Evolutionary conservation across 805 yeast species (phyloP), one percentile per base, ranked within the genome.

Genomic region (Maudiozyma bulderi): DNA sequence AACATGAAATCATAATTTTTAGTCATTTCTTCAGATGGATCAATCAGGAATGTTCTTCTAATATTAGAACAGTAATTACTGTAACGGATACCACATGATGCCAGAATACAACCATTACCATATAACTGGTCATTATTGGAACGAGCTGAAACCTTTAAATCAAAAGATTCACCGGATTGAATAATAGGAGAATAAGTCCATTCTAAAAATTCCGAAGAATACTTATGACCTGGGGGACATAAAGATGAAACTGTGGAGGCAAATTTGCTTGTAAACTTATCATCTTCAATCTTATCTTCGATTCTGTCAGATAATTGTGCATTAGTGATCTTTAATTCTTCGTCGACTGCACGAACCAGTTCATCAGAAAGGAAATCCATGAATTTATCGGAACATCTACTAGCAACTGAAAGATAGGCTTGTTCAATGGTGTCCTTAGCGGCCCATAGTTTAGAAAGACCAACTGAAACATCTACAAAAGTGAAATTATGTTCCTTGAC

Each of bases 121-220:
- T 77, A 75, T 46, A 84, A 71, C 55, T 76, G 78, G 43, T 78
- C 77, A 51, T 79, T 76, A 47, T 79, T 78, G 1, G 95, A 83
- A 50, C 81, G 78, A 1, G 95, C 95, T 50, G 91, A 81, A 41
- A 95, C 90, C 58, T 77, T 82, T 60, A 90, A 72, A 65, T 89
- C 95, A 61, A 81, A 90, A 48, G 81, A 80, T 35, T 87, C 88
- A 48, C 95, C 95, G 57, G 95, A 84, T 69, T 88, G 95, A 47
- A 89, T 76, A 47, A 89, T 86, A 31, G 98, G 97, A 48, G 89
- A 80, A 66, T 86, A 88, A 55, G 95, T 86, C 96, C 97, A 91
- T 64, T 91, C 98, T 20, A 91, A 69, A 54, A 80, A 77, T 52
- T 78, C 80, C 5, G 83, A 72, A 59, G 88, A 95, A 52, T 89